Base-by-base conservation (phyloP, 2,329 filamentous ascomycete species). In the Domatiomyces catenatus region DNA sequence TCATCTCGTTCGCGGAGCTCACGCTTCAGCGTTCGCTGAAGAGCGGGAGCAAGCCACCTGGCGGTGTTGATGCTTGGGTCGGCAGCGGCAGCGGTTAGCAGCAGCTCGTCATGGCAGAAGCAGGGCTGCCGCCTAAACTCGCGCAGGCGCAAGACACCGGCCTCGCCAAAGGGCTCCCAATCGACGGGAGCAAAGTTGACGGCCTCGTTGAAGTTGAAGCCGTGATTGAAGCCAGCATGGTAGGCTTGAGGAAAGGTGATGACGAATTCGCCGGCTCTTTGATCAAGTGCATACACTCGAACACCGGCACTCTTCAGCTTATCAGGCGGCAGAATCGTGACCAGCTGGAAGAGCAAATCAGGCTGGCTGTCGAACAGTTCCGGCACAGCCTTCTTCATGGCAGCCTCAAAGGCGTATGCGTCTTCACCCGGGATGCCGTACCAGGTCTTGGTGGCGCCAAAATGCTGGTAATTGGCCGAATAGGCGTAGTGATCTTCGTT, bases 401-500 rank as follows among this genome's bases (percentile, higher is more conserved):
- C 92, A 50, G 83, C 77, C 67, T 98, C 92, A 52, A 98, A 98
- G 59, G 92, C 94, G 61, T 92, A 84, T 0, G 89, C 86, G 64
- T 96, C 92, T 44, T 86, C 85, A 12, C 85, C 90, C 0, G 92
- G 92, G 58, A 98, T 95, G 2, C 92, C 92, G 61, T 98, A 98
- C 92, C 92, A 98, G 0, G 92, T 98, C 70, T 98, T 98, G 1
- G 92, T 98, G 1, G 89, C 88, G 8, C 92, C 92, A 61, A 98
- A 94, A 61, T 98, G 92, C 65, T 98, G 92, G 61, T 96, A 98
- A 59, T 98, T 98, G 48, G 92, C 85, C 0, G 92, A 98, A 64
- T 96, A 98, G 1, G 92, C 84, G 64, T 94, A 95, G 63, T 98
- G 92, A 62, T 98, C 92, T 63, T 98, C 92, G 56, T 94, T 95